Base-by-base conservation (phyloP, 441 rosid genomes). In the Erodium texanum region DNA sequence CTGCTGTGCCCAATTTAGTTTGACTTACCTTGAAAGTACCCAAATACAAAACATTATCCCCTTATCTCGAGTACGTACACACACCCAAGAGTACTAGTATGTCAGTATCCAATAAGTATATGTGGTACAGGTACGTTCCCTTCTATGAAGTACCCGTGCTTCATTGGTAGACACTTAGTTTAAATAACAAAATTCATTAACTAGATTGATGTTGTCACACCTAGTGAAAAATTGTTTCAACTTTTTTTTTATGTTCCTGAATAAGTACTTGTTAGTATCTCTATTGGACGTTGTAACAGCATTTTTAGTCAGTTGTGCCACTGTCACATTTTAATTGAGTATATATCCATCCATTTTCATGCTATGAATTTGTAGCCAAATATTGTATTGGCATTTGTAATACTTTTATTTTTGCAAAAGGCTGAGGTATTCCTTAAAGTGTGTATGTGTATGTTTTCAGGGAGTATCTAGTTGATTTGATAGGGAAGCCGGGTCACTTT, bases 391-490 rank as follows among this genome's bases (percentile, higher is more conserved):
- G 59, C 20, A 16, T 15, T 16, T 52, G 7, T 52, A 7, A 52
- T 16, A 16, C 16, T 52, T 52, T 52, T 22, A 52, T 18, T 16
- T 20, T 52, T 16, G 59, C 9, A 18, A 52, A 50, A n/a, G 14
- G 58, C 7, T 15, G 54, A n/a, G 22, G 22, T 8, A 52, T 52
- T 10, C 59, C 22, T 16, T 6, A 16, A 52, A 52, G 1, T 16
- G 20, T 52, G 59, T 64, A 27, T 52, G 59, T 64, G 38, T 76
- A 34, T 75, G n/a, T 62, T 88, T 80, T 74, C 96, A 90, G 98
- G 92, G 99, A 95, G 77, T 89, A 81, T 83, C 79, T 90, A 74
- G 87, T 95, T 80, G 99, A 95, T 80, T 90, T 95, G 81, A 80
- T 87, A 66, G 93, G 87, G 77, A 90, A 81, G 80, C 96, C 99